These are phyloP conservation scores for Amanita pseudoporphyria DNA, from an alignment of 768 basidiomycete genomes.

Conservation along the genomic window DNA sequence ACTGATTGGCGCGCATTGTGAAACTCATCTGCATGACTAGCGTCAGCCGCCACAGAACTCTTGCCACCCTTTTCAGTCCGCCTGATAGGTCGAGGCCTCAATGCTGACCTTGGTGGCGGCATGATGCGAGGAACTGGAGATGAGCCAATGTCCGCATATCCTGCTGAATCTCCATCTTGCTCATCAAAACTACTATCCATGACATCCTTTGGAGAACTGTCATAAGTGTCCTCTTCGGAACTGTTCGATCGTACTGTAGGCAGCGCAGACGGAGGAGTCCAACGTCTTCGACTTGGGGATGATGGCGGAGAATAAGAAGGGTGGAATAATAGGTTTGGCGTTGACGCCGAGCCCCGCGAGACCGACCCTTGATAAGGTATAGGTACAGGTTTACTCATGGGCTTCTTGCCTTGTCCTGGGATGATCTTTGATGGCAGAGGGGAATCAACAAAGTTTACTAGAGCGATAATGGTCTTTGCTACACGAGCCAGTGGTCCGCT, in stretches of 20 bases:
- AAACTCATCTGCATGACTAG: conserved; percentile 20
- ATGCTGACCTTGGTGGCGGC: conserved; percentile 39
- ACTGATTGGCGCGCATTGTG: conserved; percentile 47
- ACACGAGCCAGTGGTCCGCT: conserved; percentile 61
- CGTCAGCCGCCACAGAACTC: conserved; percentile 23
- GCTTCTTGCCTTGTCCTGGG: conserved; percentile 27
- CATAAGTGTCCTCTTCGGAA: conserved; percentile 29
- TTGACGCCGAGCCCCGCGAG: conserved; percentile 45
- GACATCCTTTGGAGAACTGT: not conserved
- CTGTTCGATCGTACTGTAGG: conserved; percentile 48
- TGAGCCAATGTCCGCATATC: conserved; percentile 22
- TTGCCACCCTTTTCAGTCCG: conserved; percentile 20
- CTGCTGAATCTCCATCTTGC: conserved; percentile 11
- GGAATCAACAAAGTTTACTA: conserved; percentile 53
- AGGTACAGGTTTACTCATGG: conserved; percentile 9
- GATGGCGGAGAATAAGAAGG: conserved; percentile 26
- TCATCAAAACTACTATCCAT: conserved; percentile 11
- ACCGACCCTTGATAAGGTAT: conserved; percentile 26
- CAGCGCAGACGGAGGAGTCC: conserved; percentile 40
- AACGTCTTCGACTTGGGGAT: conserved; percentile 33
- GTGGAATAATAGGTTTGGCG: conserved; percentile 41
- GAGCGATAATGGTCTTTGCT: conserved; percentile 60
- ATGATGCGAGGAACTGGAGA: conserved; percentile 29
- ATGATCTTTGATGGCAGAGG: conserved; percentile 38
- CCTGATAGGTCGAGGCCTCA: conserved; percentile 30